phyloP scores from a whole-genome alignment of 306 rosid genomes.

The Astragalus membranaceus region DNA sequence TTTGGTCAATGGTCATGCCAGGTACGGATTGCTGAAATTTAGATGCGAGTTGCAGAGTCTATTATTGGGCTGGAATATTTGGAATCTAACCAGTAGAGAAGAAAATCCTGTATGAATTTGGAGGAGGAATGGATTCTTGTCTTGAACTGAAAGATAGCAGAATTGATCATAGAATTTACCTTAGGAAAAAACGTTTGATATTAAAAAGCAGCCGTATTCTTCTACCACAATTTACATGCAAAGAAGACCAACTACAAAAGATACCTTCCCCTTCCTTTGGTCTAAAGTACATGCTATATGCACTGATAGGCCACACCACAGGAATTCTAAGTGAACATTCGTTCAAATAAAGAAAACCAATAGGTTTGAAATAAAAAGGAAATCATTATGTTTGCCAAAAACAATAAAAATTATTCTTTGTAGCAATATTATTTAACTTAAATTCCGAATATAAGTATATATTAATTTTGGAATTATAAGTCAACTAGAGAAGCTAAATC shows the following conservation, averaged over 20 bases:
- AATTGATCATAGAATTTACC: conserved; percentile 5
- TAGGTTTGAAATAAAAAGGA: background rate
- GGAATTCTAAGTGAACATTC: background rate
- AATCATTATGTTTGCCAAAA: background rate
- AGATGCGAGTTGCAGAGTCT: background rate
- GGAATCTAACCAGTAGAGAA: background rate
- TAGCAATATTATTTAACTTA: background rate
- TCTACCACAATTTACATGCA: conserved; percentile 10
- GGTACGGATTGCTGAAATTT: background rate
- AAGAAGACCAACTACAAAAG: conserved; percentile 5
- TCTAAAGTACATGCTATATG: conserved; percentile 7
- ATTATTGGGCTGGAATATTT: background rate
- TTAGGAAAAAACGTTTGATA: background rate
- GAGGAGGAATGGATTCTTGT: background rate
- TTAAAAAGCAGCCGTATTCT: conserved; percentile 5
- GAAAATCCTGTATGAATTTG: background rate
- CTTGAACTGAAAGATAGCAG: background rate
- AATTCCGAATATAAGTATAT: background rate
- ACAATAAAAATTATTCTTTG: background rate
- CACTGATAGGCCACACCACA: background rate
- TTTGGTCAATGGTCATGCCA: background rate
- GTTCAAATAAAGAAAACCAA: background rate
- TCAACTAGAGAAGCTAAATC: conserved; percentile 14
- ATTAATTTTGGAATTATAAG: background rate
- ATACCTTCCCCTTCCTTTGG: conserved; percentile 25